Base-by-base conservation (phyloP, 805 yeast species). In the Debaryomyces maramus region DNA sequence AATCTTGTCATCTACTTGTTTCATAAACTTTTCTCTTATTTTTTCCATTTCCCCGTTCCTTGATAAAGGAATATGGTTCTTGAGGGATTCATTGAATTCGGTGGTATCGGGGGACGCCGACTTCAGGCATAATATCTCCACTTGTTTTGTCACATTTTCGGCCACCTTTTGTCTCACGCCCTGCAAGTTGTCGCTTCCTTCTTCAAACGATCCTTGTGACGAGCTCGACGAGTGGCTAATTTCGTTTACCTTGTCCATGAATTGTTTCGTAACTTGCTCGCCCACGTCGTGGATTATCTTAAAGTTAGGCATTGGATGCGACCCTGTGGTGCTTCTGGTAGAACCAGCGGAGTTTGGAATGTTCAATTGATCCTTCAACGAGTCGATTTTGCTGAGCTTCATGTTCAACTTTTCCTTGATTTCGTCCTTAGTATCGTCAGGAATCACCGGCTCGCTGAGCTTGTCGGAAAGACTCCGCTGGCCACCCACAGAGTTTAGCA, bases 251-350 rank as follows among this genome's bases (percentile, higher is more conserved):
- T 63, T 62, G 22, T 52, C 55, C 21, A 60, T 48, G 34, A 63
- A 60, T 39, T 62, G 63, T 37, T 61, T 50, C 9, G 65, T 58
- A 21, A 63, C 60, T 39, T 61, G 59, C 14, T 62, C 53, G 3
- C 67, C 68, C n/a, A 62, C 60, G 36, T 56, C 60, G 32, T 61
- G 61, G 23, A 63, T 60, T 6, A 58, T 47, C 3, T 56, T 51
- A 10, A 49, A 32, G 27, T 48, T 47, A 11, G 48, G 35, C 20
- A 43, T 29, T 20, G 21, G 21, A 14, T 33, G 16, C 34, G 17
- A 15, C n/a, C 19, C 8, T 10, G 32, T 6, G 19, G 23, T 5
- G 18, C 16, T 10, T 6, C 13, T n/a, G 15, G 17, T 13, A 14
- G 34, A 31, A 9, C n/a, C 19, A 9, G 4, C 7, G 10, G 23